Base-by-base conservation (phyloP, 2,329 filamentous ascomycete genomes). In the Fusarium transvaalense region DNA sequence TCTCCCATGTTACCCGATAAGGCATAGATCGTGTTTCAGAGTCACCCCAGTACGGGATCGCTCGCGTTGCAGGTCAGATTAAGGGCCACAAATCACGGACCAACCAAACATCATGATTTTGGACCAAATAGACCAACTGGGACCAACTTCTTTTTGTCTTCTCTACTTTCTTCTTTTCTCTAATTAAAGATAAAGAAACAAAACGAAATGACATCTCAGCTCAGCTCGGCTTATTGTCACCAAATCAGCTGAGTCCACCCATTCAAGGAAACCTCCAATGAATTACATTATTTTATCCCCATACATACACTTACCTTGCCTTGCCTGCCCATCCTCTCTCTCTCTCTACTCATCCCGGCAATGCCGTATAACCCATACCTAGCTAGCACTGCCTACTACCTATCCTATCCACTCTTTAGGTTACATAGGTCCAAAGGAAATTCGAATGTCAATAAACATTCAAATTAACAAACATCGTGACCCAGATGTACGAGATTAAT, bases 11-110 rank as follows among this genome's bases (percentile, higher is more conserved):
- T 53, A 9, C 52, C 52, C 15, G 32, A 68, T 15, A 43, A 25
- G 46, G 64, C 23, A 58, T 61, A 45, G 51, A 21, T 46, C 13
- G 4, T 8, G 67, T 71, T 70, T 70, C 67, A 71, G 14, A 9
- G 14, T 42, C n/a, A 25, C 3, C 66, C 52, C 10, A 45, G 25
- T 65, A 41, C 10, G 32, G 63, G 21, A 53, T 71, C 64, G 67
- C 60, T 50, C 34, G 42, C n/a, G 63, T 70, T 68, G 55, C 63
- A 68, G 43, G 59, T 31, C 35, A 21, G 56, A 69, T 68, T 68
- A 70, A 70, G 67, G 66, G 55, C 46, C 27, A 34, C 42, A 66
- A 43, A 25, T 35, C 29, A 31, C 31, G 45, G 57, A 39, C 66
- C 52, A 67, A 56, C 61, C 56, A 51, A 61, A 66, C 61, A 42